A percentile compares a stretch with the other conserved stretches of the same genome.
These are phyloP conservation scores for Glaciozyma antarctica DNA, from an alignment of 768 basidiomycete species.

Conservation along the genomic window DNA sequence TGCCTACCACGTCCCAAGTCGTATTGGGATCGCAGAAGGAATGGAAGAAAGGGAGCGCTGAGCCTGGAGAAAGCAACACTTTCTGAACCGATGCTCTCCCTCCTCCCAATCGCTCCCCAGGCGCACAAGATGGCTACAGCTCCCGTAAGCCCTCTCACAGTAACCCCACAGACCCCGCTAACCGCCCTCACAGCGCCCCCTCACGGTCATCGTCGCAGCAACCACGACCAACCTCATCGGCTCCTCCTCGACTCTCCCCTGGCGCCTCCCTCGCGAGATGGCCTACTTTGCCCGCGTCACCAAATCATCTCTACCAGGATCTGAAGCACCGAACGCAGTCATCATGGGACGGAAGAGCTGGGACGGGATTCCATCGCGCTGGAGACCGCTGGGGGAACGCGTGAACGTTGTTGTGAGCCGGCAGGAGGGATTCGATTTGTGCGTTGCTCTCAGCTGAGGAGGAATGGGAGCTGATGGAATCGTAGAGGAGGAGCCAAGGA, in stretches of 20 bases:
- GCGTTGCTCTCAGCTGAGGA: constrained; percentile 35
- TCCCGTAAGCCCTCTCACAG: too few species aligned
- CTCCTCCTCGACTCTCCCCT: constrained; percentile 62
- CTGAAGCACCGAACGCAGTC: constrained; percentile 53
- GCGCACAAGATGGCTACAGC: background rate
- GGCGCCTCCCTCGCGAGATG: constrained; percentile 81
- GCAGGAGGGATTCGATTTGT: constrained; percentile 56
- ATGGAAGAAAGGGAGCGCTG: too few species aligned
- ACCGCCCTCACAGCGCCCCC: constrained; percentile 5
- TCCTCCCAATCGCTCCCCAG: background rate
- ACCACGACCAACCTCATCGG: constrained; percentile 84
- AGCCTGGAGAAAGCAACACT: too few species aligned
- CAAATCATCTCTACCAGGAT: constrained; percentile 46
- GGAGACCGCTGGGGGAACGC: constrained; percentile 66
- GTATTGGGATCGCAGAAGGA: too few species aligned
- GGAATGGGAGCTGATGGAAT: background rate
- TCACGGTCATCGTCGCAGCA: constrained; percentile 90
- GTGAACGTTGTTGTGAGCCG: constrained; percentile 68
- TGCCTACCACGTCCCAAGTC: too few species aligned
- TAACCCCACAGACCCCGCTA: background rate
- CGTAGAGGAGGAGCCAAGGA: constrained; percentile 9
- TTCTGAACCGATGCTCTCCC: too few species aligned
- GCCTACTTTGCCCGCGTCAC: constrained; percentile 83
- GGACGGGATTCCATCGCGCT: constrained; percentile 85
- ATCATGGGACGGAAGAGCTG: constrained; percentile 96